Conservation (phyloP, 2,329 filamentous ascomycete genomes). For the Alternaria novae-zelandiae region DNA sequence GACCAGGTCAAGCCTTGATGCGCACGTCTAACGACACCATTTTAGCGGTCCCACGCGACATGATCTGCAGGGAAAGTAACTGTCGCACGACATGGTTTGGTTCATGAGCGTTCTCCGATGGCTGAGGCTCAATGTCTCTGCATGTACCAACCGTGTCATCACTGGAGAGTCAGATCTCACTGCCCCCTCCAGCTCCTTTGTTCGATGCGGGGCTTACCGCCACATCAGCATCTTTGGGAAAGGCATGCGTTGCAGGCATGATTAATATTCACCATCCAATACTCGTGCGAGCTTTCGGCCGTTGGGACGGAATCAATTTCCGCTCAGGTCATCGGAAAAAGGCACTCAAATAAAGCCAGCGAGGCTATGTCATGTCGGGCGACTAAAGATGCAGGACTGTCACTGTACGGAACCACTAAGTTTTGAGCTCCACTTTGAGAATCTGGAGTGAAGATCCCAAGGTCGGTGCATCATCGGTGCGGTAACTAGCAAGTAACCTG, state of each 20-base stretch:
- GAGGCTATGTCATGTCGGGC: background rate
- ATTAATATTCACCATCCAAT: background rate
- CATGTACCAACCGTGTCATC: background rate
- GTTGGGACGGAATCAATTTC: background rate
- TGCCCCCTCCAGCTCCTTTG: background rate
- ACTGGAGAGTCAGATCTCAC: background rate
- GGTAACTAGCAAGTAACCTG: background rate
- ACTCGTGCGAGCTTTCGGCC: background rate
- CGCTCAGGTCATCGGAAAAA: background rate
- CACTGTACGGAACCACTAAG: background rate
- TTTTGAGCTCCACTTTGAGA: background rate
- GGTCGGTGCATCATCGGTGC: background rate
- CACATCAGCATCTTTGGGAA: background rate
- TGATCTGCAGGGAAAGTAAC: constrained; percentile 8
- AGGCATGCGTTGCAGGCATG: background rate
- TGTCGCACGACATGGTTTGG: constrained; percentile 1
- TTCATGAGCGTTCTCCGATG: background rate
- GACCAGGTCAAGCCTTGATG: background rate
- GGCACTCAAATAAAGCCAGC: background rate
- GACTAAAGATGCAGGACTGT: background rate
- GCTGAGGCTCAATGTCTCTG: constrained; percentile 2
- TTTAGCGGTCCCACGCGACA: background rate
- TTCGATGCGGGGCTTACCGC: background rate
- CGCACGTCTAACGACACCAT: background rate
- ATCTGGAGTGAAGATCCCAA: background rate